Evolutionary conservation across 2,329 filamentous ascomycete genomes (phyloP), one percentile per base, ranked within the genome.

Genomic region (Trichoderma koningii): DNA sequence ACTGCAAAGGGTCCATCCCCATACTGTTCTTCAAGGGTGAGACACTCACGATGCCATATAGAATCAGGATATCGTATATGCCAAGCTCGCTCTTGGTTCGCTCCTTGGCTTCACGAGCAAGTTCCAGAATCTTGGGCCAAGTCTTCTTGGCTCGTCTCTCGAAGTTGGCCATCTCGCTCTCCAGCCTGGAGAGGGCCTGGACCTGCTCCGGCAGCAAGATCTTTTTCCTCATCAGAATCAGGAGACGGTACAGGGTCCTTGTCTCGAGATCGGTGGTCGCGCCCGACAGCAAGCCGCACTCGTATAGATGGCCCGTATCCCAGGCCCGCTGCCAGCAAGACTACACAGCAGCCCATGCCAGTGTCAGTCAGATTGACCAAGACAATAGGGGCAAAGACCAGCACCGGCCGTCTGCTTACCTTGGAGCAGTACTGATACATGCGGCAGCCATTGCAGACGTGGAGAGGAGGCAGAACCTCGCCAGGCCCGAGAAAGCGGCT

Each of bases 351-450:
- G 5, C 34, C 26, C 14, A 19, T 15, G 1, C 41, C 12, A 21
- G 28, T 15, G 3, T 47, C 12, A 21, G 28, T 15, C 26, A 44
- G 19, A 3, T 26, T 19, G n/a, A 21, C 15, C 19, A 34, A 21
- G 17, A 17, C 50, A 50, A 26, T 6, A 50, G 23, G 26, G 42
- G 23, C 21, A 23, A 3, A 23, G 3, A 23, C 3, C n/a, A 38
- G 17, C 17, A 21, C 7, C 1, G 21, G 3, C 10, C 3, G 10
- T 53, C 26, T n/a, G n/a, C 59, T 52, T 53, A 63, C 64, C 51
- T 38, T 23, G 2, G 64, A 66, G 42, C 64, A 66, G 14, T 66
- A 66, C 47, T 60, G 45, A 17, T 60, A 65, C 44, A 65, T 9
- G 28, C 19, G 21, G 19, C 63, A 65, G 30, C 63, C 63, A 15